Evolutionary conservation across 139 green algal genomes (phyloP), one percentile per base, ranked within the genome.

Genomic region (Zygnema circumcarinatum): DNA sequence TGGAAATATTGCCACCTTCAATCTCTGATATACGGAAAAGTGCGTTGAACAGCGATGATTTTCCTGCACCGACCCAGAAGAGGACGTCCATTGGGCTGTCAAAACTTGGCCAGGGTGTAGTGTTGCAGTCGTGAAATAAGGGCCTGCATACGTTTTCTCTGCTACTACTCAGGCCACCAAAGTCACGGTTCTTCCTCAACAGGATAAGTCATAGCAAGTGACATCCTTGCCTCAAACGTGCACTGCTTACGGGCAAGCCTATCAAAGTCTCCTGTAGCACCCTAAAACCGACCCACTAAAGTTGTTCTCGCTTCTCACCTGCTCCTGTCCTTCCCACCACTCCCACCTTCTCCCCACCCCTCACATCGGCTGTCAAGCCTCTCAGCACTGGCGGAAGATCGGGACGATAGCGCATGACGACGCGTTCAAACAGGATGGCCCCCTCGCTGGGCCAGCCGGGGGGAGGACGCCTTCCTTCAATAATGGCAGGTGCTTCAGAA

Each of bases 361-460:
- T 25, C 25, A 98, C 90, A 0, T 87, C 69, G 76, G 97, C 95
- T 7, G 88, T 93, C 1, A 99, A 67, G 1, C 95, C 95, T 35
- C 94, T 91, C 2, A 98, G 91, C 40, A 98, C 95, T 79, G 95
- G 92, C 11, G 94, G 94, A 83, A 98, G 93, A 40, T 94, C 93
- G 3, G 93, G 91, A 21, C 96, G 91, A 92, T 98, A 98, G 1
- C 94, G 91, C 95, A 98, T 95, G 76, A 93, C 89, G n/a, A 97
- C 88, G 47, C 93, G 83, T 7, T 92, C 31, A 74, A 94, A 94
- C 31, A 87, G 52, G 29, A 98, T 90, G 2, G 75, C 82, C 21
- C 96, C 95, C 76, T 94, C 56, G 16, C 38, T 7, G 7, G 94
- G 94, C 94, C 94, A 96, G 41, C 69, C 73, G 39, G 73, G 67